Percentiles rank a stretch among this genome's conserved stretches.
These are phyloP conservation scores for Venturia carpophila DNA, from an alignment of 2,329 filamentous ascomycete species.

Conservation along the genomic window DNA sequence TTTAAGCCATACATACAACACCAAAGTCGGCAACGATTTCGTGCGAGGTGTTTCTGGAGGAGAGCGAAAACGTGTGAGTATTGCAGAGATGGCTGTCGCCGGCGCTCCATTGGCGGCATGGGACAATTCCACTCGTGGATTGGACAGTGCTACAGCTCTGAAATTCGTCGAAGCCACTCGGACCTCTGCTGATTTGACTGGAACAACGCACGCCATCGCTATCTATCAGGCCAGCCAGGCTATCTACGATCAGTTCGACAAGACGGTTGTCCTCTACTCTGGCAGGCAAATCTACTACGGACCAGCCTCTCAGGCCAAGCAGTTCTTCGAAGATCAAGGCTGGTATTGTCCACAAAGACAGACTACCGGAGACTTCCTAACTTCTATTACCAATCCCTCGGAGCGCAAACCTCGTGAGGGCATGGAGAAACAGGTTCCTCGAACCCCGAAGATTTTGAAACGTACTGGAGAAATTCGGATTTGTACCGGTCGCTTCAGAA, in stretches of 20 bases:
- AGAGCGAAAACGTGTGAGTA: slow-evolving; percentile 49
- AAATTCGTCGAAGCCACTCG: slow-evolving; percentile 50
- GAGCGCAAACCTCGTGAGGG: slow-evolving; percentile 51
- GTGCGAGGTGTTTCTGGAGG: slow-evolving; percentile 54
- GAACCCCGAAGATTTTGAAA: slow-evolving; percentile 62
- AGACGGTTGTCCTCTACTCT: slow-evolving; percentile 61
- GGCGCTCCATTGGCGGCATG: slow-evolving; percentile 35
- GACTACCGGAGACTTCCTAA: slow-evolving; percentile 63
- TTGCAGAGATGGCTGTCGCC: slow-evolving; percentile 45
- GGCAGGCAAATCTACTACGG: slow-evolving; percentile 74
- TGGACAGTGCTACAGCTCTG: slow-evolving; percentile 50
- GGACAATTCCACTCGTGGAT: slow-evolving; percentile 44
- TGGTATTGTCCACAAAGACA: slow-evolving; percentile 60
- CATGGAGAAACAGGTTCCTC: slow-evolving; percentile 54
- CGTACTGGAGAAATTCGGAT: slow-evolving; percentile 40
- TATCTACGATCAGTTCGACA: slow-evolving; percentile 63
- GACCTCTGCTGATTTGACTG: slow-evolving; percentile 42
- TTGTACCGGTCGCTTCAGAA: slow-evolving; percentile 38
- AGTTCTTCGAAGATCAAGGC: slow-evolving; percentile 61
- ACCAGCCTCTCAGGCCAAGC: slow-evolving; percentile 49
- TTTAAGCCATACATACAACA: slow-evolving; percentile 48
- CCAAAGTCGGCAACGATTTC: slow-evolving; percentile 50
- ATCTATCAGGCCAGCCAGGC: slow-evolving; percentile 47
- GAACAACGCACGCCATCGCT: slow-evolving; percentile 47
- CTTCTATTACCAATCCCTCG: slow-evolving; percentile 56